Base-by-base conservation (phyloP, 345 rosid species). In the Populus pruinosa region DNA sequence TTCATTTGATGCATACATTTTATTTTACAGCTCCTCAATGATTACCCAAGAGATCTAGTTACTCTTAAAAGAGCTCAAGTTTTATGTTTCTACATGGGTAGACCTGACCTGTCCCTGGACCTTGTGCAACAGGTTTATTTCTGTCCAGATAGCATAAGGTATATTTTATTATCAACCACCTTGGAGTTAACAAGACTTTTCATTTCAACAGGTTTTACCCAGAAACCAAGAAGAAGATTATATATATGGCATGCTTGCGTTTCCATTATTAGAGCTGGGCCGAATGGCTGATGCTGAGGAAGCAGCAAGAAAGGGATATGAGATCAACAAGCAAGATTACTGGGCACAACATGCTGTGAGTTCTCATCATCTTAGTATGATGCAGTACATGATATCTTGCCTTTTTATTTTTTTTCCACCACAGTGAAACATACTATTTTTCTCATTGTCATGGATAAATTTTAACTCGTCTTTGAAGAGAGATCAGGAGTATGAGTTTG, bases 271-370 rank as follows among this genome's bases (percentile, higher is more conserved):
- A 73, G 99, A 95, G 87, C 91, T 92, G 35, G 97, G 98, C 35
- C 90, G 75, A 69, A 90, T 92, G 89, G 84, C 79, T 49, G 97
- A 93, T 78, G 99, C 98, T 20, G 94, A 86, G 67, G 80, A 80
- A 82, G 99, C 97, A 81, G 93, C 94, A 25, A 87, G 84, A 78
- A 93, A 84, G 81, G 98, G 92, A 77, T 85, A 67, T 81, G 91
- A 89, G 83, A 91, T 93, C 73, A 91, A 89, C 81, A 84, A 83
- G 71, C 83, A 88, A 65, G 99, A 95, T 80, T 87, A 82, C 43
- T 93, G 96, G 98, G 84, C 96, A 13, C 98, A 93, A 73, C 98
- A 95, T 84, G 90, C 90, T 78, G 98, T 95, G 76, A 87, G 97
- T 88, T 76, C 25, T 59, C 35, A 23, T 78, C 59, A 33, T 47